Conservation (phyloP, 2,329 filamentous ascomycete genomes). For the Nigrospora osmanthi region DNA sequence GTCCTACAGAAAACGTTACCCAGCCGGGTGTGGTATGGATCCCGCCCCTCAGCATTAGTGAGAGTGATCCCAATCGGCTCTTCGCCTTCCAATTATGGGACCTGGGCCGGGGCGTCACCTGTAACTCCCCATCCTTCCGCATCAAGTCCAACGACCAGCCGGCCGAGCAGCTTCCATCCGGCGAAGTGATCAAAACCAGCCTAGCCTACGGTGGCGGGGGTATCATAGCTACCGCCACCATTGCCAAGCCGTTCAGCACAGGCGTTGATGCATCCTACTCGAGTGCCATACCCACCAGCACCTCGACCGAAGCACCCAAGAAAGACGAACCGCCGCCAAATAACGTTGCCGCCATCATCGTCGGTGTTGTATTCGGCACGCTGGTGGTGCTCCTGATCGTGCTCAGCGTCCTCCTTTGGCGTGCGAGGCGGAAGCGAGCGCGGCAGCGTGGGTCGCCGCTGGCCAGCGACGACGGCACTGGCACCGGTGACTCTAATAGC, state of each 20-base stretch:
- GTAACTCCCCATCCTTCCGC: background rate
- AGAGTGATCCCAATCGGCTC: background rate
- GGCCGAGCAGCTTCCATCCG: background rate
- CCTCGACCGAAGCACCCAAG: background rate
- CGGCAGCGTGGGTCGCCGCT: background rate
- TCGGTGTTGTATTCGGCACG: background rate
- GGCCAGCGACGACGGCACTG: background rate
- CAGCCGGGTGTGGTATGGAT: background rate
- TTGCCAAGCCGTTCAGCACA: background rate
- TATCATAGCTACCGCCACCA: background rate
- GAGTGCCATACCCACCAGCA: background rate
- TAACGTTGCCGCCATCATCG: background rate
- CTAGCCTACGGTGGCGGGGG: background rate
- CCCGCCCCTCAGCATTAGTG: background rate
- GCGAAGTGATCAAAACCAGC: background rate
- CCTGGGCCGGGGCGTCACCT: background rate
- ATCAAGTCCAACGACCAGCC: background rate
- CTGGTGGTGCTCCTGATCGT: background rate
- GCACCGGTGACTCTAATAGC: background rate
- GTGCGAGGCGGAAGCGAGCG: background rate
- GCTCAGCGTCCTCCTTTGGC: background rate
- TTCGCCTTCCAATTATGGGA: background rate
- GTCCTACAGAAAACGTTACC: background rate
- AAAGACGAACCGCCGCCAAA: background rate
- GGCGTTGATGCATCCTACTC: background rate